Percentiles rank a stretch among this genome's conserved stretches.
phyloP scores from a whole-genome alignment of 2,329 filamentous ascomycete species.

The Fusarium siculi region DNA sequence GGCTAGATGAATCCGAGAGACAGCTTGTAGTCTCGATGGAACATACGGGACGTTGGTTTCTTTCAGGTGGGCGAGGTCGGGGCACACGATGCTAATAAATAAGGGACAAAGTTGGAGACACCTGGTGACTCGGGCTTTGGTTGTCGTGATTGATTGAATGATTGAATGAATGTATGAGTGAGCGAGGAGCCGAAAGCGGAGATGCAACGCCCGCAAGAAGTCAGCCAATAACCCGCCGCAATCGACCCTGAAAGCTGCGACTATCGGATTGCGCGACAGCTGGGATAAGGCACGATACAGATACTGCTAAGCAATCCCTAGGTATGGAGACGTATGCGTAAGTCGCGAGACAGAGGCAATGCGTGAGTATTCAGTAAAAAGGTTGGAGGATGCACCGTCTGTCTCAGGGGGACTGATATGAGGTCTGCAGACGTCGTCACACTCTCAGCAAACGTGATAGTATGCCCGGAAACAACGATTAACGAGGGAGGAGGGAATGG shows the following conservation, averaged over 20 bases:
- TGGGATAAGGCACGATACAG: conserved; percentile 13
- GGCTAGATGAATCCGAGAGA: background rate
- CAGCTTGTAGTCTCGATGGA: background rate
- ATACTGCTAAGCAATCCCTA: conserved; percentile 24
- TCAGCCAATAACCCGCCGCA: conserved; percentile 39
- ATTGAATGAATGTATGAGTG: conserved; percentile 16
- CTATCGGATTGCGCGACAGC: conserved; percentile 40
- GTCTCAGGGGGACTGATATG: conserved; percentile 35
- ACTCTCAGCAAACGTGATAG: conserved; percentile 23
- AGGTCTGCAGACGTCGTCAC: conserved; percentile 40
- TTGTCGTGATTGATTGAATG: conserved; percentile 39
- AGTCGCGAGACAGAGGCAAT: conserved; percentile 27
- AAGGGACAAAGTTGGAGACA: conserved; percentile 33
- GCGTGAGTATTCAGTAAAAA: conserved; percentile 24
- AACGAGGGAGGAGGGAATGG: background rate
- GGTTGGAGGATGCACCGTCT: conserved; percentile 21
- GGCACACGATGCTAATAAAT: conserved; percentile 42
- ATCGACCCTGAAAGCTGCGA: conserved; percentile 38
- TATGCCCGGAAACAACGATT: conserved; percentile 12
- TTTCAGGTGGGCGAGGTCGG: conserved; percentile 37
- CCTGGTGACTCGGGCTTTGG: conserved; percentile 41
- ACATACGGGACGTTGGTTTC: conserved; percentile 4
- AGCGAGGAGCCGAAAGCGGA: conserved; percentile 46
- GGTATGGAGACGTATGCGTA: conserved; percentile 28
- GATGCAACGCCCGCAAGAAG: conserved; percentile 35